A percentile compares a stretch with the other conserved stretches of the same genome.
Conservation (phyloP, 352 stramenopile genomes). For the Phytophthora capsici region DNA sequence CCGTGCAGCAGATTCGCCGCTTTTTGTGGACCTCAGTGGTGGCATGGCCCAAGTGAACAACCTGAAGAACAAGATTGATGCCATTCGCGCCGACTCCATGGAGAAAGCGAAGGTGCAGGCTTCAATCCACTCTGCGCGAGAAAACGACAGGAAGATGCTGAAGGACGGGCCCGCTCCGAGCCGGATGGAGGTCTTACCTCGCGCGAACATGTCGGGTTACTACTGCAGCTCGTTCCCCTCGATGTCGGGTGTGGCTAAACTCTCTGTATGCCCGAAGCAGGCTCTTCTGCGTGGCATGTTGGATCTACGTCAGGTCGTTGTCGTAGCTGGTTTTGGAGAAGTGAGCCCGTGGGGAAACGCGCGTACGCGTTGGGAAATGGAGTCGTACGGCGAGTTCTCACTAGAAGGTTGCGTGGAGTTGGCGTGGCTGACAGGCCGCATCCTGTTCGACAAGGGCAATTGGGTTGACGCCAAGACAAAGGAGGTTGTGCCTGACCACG, state of each 20-base stretch:
- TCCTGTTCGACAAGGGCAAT: slow-evolving; percentile 81
- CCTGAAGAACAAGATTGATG: slow-evolving; percentile 69
- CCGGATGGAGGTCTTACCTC: slow-evolving; percentile 45
- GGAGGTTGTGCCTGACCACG: slow-evolving; percentile 71
- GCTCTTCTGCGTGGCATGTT: slow-evolving; percentile 72
- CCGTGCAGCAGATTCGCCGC: slow-evolving; percentile 65
- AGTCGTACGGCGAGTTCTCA: slow-evolving; percentile 90
- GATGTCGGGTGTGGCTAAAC: slow-evolving; percentile 42
- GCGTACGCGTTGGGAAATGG: slow-evolving; percentile 91
- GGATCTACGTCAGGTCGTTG: slow-evolving; percentile 83
- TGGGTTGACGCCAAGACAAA: slow-evolving; percentile 89
- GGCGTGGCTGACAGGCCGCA: slow-evolving; percentile 86
- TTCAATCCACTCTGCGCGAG: slow-evolving; percentile 40
- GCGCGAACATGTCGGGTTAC: slow-evolving; percentile 77
- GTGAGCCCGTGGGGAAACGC: slow-evolving; percentile 89
- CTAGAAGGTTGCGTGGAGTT: slow-evolving; percentile 90
- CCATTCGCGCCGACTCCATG: slow-evolving; percentile 60
- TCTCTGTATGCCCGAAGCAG: slow-evolving; percentile 52
- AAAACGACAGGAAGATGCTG: slow-evolving; percentile 51
- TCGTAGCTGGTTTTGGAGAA: slow-evolving; percentile 86
- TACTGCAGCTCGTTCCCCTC: slow-evolving; percentile 74
- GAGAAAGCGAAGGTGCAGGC: slow-evolving; percentile 65
- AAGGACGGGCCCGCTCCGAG: slow-evolving; percentile 12
- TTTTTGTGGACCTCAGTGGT: slow-evolving; percentile 84
- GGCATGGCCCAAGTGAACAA: slow-evolving; percentile 79